A percentile compares a stretch with the other conserved stretches of the same genome.
Evolutionary conservation across 116 monocot species (phyloP).

Genomic region (Dioscorea cayenensis): DNA sequence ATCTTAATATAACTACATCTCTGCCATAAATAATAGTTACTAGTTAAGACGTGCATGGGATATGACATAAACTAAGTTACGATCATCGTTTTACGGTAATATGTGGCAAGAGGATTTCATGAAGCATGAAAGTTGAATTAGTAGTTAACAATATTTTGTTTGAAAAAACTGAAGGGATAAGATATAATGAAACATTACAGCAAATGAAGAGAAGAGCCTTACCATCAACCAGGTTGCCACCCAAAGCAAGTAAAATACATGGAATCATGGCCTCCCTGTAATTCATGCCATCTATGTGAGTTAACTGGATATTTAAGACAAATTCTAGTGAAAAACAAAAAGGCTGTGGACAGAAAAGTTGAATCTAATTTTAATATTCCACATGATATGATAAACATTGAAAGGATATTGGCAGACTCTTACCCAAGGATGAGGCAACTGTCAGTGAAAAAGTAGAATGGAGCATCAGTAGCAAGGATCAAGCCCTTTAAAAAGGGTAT

Average conservation of each 20-base stretch:
- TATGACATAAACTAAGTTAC: too few relatives aligned
- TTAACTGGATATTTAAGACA: neutral
- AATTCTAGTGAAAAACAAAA: too few relatives aligned
- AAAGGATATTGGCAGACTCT: neutral
- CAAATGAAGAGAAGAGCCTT: conserved; percentile 1
- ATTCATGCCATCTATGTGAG: neutral
- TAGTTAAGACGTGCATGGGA: too few relatives aligned
- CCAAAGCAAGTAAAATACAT: conserved; percentile 93
- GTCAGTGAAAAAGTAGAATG: conserved; percentile 85
- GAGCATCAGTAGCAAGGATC: conserved; percentile 74
- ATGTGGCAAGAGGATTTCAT: too few relatives aligned
- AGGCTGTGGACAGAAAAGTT: too few relatives aligned
- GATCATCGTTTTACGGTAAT: too few relatives aligned
- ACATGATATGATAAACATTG: neutral
- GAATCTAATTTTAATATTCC: neutral
- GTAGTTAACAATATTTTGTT: too few relatives aligned
- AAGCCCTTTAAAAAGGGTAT: conserved; percentile 74
- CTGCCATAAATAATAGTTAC: too few relatives aligned
- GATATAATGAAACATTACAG: neutral
- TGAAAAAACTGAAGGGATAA: neutral
- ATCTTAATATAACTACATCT: too few relatives aligned
- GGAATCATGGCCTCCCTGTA: conserved; percentile 94
- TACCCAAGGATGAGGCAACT: conserved; percentile 99
- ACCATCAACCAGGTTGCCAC: conserved; percentile 95
- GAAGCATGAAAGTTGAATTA: too few relatives aligned